Base-by-base conservation (phyloP, 1,284 basidiomycete species). In the Ustilago cynodontis region DNA sequence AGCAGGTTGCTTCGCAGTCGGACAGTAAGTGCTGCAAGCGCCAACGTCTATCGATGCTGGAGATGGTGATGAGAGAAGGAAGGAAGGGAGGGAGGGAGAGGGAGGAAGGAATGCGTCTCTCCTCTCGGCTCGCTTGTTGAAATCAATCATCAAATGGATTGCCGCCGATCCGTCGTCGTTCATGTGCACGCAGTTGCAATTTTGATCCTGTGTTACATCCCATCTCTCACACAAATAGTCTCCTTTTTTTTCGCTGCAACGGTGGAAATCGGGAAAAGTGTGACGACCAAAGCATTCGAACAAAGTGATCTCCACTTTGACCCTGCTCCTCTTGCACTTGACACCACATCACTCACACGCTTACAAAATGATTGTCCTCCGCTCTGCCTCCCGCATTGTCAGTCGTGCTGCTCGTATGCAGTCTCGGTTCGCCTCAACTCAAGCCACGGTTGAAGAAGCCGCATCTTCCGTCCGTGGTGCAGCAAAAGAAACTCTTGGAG, bases 231-330 rank as follows among this genome's bases (percentile, higher is more conserved):
- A 51, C 3, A 39, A 13, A 20, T 20, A n/a, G n/a, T n/a, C n/a
- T n/a, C n/a, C n/a, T n/a, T 7, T 8, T 1, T 20, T 3, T 20
- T 5, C 31, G 45, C 16, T 16, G 13, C 8, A 29, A 39, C 52
- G 59, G 56, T 59, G 53, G 49, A 64, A 72, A 57, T 72, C 70
- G 65, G 70, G 52, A 72, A 51, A 16, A 37, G 29, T 20, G 54
- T 56, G 49, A 47, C 59, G 43, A n/a, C n/a, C n/a, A n/a, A n/a
- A n/a, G 28, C 50, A 43, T 24, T 33, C 16, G 18, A 26, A 24
- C n/a, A 20, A 14, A 47, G 3, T 51, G 33, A 28, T 50, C 35
- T 43, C 33, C 51, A 53, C 49, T 53, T 54, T 6, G 7, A 35
- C 4, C 9, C 31, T 7, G 24, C 50, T 51, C 26, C 29, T 20